Percentiles rank a stretch among this genome's conserved stretches.
Conservation (phyloP, 441 rosid species). For the Pelargonium cotyledonis region DNA sequence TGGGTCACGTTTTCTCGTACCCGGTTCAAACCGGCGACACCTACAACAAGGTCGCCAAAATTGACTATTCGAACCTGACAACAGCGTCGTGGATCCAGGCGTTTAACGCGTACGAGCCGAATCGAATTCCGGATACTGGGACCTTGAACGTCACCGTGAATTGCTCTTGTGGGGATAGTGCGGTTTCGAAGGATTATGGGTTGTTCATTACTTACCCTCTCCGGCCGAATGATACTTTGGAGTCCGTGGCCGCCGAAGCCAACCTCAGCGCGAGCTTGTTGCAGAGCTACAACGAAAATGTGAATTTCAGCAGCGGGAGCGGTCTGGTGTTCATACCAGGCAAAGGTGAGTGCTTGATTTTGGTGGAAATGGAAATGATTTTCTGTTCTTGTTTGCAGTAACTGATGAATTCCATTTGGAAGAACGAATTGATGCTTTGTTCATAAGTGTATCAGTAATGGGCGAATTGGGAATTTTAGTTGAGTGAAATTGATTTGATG, state of each 20-base stretch:
- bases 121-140: slow-evolving; percentile 16
- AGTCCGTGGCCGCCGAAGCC: neutral
- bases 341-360: slow-evolving; percentile 9
- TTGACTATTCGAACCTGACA: slow-evolving; percentile 17
- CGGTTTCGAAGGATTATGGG: slow-evolving; percentile 29
- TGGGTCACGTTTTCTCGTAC: slow-evolving; percentile 32
- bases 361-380: too few species aligned
- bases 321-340: slow-evolving; percentile 19
- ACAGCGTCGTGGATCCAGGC: neutral
- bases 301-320: slow-evolving; percentile 10
- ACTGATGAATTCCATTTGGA: neutral
- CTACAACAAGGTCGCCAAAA: slow-evolving; percentile 17
- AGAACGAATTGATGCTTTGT: neutral
- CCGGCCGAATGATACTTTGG: slow-evolving; percentile 15
- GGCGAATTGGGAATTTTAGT: neutral
- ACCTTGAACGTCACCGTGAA: slow-evolving; percentile 28
- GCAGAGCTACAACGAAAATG: neutral
- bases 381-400: too few species aligned
- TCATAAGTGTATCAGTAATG: neutral
- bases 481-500: neutral
- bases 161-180: slow-evolving; percentile 31
- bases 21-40: slow-evolving; percentile 17
- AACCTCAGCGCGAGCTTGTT: neutral
- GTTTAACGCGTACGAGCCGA: neutral
- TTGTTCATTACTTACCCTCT: slow-evolving; percentile 35